These are phyloP conservation scores for Geotrichum klebahnii DNA, from an alignment of 1,139 yeast species.

Conservation along the genomic window DNA sequence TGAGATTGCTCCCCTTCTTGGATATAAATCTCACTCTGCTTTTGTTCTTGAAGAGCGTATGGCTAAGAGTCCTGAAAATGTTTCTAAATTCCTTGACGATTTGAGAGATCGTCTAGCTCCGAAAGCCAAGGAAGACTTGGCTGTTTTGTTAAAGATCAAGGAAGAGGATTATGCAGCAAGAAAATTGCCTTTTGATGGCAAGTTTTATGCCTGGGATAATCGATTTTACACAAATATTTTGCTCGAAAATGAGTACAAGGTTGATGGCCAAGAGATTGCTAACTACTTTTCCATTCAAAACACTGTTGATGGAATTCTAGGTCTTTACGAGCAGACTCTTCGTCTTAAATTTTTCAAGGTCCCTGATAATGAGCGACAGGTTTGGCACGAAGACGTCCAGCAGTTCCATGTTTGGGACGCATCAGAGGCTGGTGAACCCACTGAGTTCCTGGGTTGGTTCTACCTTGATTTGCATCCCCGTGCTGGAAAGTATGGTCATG, in stretches of 20 bases:
- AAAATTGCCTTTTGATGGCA: constrained; percentile 44
- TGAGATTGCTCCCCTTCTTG: constrained; percentile 58
- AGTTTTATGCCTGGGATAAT: constrained; percentile 70
- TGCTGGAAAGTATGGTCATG: constrained; percentile 81
- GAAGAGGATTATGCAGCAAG: constrained; percentile 47
- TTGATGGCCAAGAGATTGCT: constrained; percentile 65
- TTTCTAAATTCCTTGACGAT: constrained; percentile 57
- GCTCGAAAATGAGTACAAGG: constrained; percentile 63
- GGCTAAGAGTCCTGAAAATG: constrained; percentile 66
- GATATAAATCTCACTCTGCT: constrained; percentile 63
- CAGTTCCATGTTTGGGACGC: constrained; percentile 68
- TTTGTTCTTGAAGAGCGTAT: constrained; percentile 69
- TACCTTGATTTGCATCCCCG: constrained; percentile 82
- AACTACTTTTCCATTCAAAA: constrained; percentile 74
- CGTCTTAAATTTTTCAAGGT: constrained; percentile 60
- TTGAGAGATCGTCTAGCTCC: constrained; percentile 55
- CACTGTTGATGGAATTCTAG: constrained; percentile 64
- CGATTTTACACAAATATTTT: constrained; percentile 60
- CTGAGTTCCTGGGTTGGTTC: constrained; percentile 72
- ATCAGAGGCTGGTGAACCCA: constrained; percentile 44
- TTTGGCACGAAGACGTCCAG: constrained; percentile 78
- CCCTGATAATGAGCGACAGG: constrained; percentile 38
- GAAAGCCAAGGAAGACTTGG: constrained; percentile 55
- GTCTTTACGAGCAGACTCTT: constrained; percentile 63
- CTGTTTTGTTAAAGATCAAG: constrained; percentile 50